phyloP scores from a whole-genome alignment of 805 yeast species.

The Ogataea trehalophila region DNA sequence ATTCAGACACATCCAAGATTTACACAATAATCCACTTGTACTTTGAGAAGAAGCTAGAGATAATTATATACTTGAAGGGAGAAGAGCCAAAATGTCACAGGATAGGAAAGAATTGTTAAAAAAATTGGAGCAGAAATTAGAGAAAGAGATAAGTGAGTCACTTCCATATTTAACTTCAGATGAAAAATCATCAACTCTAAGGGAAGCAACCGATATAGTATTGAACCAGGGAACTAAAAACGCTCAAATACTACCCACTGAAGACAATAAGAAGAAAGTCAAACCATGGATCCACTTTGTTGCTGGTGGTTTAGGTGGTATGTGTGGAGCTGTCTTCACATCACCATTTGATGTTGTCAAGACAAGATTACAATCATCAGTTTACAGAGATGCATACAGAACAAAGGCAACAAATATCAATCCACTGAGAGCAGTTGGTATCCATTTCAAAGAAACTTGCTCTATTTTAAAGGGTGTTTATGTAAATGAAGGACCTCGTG shows the following conservation, averaged over 20 bases:
- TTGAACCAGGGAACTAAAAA: background rate
- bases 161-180: conserved; percentile 63
- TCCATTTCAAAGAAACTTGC: conserved; percentile 81
- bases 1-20: no score
- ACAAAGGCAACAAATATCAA: conserved; percentile 19
- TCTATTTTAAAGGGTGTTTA: conserved; percentile 66
- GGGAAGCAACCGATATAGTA: conserved; percentile 27
- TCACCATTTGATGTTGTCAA: conserved; percentile 96
- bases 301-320: conserved; percentile 94
- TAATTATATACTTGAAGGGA: background rate
- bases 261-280: conserved; percentile 19
- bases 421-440: conserved; percentile 34
- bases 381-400: conserved; percentile 54
- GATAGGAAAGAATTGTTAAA: conserved; percentile 2
- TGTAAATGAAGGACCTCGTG: conserved; percentile 71
- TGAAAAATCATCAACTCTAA: conserved; percentile 59
- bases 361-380: conserved; percentile 90
- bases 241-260: background rate
- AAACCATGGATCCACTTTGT: conserved; percentile 75
- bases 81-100: background rate
- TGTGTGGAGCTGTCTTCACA: conserved; percentile 94
- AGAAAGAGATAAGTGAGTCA: conserved; percentile 52
- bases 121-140: conserved; percentile 17
- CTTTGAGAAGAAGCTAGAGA: background rate
- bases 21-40: background rate